phyloP scores from a whole-genome alignment of 2,329 filamentous ascomycete genomes.

The Trichoderma lentiforme region DNA sequence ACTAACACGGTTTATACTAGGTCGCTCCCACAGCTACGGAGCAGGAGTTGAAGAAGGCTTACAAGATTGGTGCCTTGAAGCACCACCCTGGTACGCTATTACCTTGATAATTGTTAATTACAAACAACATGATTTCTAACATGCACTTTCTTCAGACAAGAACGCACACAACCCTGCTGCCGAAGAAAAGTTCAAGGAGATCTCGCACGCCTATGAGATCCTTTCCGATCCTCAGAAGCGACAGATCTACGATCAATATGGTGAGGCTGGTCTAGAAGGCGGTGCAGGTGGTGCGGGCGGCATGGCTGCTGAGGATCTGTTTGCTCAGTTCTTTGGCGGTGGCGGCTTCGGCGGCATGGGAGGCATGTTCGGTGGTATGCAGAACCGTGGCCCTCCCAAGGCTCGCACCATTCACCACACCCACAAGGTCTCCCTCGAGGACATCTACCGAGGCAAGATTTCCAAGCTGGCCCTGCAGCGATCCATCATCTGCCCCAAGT shows the following conservation, averaged over 20 bases:
- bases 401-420: conserved; percentile 96
- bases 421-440: conserved; percentile 96
- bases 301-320: conserved; percentile 95
- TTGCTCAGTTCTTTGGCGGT: conserved; percentile 93
- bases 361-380: conserved; percentile 76
- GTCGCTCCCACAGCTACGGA: conserved; percentile 77
- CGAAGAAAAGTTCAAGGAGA: conserved; percentile 97
- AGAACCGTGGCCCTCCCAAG: conserved; percentile 76
- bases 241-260: conserved; percentile 91
- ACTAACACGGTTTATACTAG: conserved; percentile 42
- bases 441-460: conserved; percentile 96
- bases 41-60: conserved; percentile 84
- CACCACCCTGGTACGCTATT: conserved; percentile 72
- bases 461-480: conserved; percentile 97
- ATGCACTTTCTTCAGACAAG: conserved; percentile 64
- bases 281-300: conserved; percentile 68
- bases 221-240: conserved; percentile 92
- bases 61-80: conserved; percentile 79
- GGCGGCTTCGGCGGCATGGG: conserved; percentile 62
- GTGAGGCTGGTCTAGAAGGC: conserved; percentile 92
- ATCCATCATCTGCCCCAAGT: conserved; percentile 94
- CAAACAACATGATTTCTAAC: conserved; percentile 16
- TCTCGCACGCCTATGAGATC: conserved; percentile 93
- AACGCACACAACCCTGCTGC: conserved; percentile 91
- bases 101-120: not conserved